Conservation (phyloP, 75 land plant genomes). For the Chamaecyparis obtusa region DNA sequence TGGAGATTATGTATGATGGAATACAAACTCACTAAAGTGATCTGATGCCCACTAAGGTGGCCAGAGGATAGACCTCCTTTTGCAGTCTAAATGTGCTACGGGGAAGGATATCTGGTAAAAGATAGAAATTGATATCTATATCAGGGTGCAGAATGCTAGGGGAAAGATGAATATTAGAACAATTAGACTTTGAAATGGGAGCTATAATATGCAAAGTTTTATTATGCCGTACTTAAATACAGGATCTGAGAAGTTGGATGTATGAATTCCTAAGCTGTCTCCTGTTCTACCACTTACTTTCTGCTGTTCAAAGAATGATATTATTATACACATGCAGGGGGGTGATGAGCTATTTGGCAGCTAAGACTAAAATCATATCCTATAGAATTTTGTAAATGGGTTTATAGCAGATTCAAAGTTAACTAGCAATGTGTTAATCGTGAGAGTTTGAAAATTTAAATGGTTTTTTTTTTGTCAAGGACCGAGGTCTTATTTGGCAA, state of each 20-base stretch:
- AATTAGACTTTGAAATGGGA: too few species aligned
- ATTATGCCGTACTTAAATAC: too few species aligned
- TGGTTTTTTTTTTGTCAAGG: neutral
- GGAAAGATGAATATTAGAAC: too few species aligned
- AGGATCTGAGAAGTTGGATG: too few species aligned
- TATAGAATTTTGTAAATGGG: neutral
- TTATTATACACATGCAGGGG: too few species aligned
- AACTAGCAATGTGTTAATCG: neutral
- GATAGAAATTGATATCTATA: neutral
- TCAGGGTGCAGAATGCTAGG: too few species aligned
- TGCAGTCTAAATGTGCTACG: neutral
- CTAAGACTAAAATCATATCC: neutral
- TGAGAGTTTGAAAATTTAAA: constrained; percentile 8
- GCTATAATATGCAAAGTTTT: too few species aligned
- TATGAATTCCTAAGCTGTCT: too few species aligned
- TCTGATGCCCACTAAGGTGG: neutral
- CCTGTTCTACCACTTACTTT: too few species aligned
- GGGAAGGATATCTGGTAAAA: neutral
- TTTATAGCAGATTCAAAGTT: neutral
- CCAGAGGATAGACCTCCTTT: neutral
- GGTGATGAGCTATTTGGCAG: too few species aligned
- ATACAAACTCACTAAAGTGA: neutral
- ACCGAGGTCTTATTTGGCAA: neutral
- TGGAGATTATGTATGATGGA: neutral
- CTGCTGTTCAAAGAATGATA: too few species aligned